These are phyloP conservation scores for Prosopis cineraria DNA, from an alignment of 306 rosid genomes.

Conservation along the genomic window DNA sequence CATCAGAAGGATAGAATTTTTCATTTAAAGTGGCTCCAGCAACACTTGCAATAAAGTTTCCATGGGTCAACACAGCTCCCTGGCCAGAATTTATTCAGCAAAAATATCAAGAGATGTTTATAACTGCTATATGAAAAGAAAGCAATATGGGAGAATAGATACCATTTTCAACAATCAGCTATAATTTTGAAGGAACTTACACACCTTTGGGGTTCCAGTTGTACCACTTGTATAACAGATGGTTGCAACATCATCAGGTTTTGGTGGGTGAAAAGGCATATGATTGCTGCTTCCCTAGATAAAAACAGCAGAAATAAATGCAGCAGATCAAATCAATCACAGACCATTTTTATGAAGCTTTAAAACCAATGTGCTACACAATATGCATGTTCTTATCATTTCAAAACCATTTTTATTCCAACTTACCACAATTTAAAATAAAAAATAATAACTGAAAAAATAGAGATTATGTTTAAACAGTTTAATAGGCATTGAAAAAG, in stretches of 20 bases:
- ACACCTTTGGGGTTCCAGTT: constrained; percentile 98
- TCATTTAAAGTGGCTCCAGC: constrained; percentile 64
- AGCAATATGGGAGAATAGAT: constrained; percentile 13
- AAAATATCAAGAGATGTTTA: constrained; percentile 32
- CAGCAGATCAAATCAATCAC: constrained; percentile 33
- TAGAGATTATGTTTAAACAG: not conserved
- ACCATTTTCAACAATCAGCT: constrained; percentile 35
- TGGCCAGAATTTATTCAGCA: constrained; percentile 45
- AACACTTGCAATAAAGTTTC: constrained; percentile 83
- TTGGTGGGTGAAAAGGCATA: constrained; percentile 84
- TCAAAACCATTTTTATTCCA: not conserved
- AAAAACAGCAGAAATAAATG: constrained; percentile 38
- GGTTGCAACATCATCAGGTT: constrained; percentile 84
- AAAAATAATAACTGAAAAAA: not conserved
- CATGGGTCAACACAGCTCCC: constrained; percentile 94
- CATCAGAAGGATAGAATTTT: constrained; percentile 74
- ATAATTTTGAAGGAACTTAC: constrained; percentile 15
- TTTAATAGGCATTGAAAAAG: not conserved
- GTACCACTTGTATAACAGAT: constrained; percentile 99
- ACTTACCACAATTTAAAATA: not conserved
- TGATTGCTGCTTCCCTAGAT: constrained; percentile 74
- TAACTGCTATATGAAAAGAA: constrained; percentile 24
- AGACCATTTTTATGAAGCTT: constrained; percentile 20
- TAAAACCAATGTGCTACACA: constrained; percentile 5
- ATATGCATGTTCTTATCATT: not conserved